Evolutionary conservation across 2,329 filamentous ascomycete genomes (phyloP).

Genomic region (Microcyclospora pomicola): DNA sequence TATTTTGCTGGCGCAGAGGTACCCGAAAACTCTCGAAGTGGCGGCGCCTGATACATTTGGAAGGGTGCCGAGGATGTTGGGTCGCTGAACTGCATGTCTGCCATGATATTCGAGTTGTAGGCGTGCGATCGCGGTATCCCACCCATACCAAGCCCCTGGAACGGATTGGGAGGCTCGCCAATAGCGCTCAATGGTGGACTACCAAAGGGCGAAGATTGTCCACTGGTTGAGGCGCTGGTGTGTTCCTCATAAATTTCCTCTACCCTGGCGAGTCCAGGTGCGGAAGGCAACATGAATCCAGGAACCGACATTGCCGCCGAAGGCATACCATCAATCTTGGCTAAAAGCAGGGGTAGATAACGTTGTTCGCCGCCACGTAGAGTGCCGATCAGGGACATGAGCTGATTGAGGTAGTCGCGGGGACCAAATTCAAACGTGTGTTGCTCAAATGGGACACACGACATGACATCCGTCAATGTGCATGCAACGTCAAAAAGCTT

Average conservation of each 20-base stretch:
- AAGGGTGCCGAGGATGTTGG: constrained; percentile 3
- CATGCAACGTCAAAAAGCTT: constrained; percentile 67
- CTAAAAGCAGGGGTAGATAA: constrained; percentile 62
- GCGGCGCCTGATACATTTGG: constrained; percentile 1
- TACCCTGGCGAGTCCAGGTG: constrained; percentile 7
- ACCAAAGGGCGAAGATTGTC: constrained; percentile 18
- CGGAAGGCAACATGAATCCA: constrained; percentile 14
- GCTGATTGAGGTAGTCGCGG: constrained; percentile 57
- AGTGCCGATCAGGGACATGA: constrained; percentile 51
- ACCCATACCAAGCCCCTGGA: background rate
- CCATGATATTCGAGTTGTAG: constrained; percentile 1
- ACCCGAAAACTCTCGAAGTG: constrained; percentile 1
- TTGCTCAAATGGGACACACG: constrained; percentile 43
- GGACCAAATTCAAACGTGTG: constrained; percentile 50
- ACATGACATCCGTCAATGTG: constrained; percentile 59
- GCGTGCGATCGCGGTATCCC: background rate
- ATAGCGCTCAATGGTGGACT: constrained; percentile 11
- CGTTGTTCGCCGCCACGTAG: constrained; percentile 64
- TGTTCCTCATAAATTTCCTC: constrained; percentile 20
- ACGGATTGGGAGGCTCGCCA: background rate
- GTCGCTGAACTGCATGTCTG: constrained; percentile 1
- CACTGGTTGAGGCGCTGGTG: constrained; percentile 16
- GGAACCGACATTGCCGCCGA: constrained; percentile 11
- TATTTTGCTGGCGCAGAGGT: background rate
- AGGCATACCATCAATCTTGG: constrained; percentile 50